A percentile compares a stretch with the other conserved stretches of the same genome.
Conservation (phyloP, 2,329 filamentous ascomycete species). For the Exophiala calicioides region DNA sequence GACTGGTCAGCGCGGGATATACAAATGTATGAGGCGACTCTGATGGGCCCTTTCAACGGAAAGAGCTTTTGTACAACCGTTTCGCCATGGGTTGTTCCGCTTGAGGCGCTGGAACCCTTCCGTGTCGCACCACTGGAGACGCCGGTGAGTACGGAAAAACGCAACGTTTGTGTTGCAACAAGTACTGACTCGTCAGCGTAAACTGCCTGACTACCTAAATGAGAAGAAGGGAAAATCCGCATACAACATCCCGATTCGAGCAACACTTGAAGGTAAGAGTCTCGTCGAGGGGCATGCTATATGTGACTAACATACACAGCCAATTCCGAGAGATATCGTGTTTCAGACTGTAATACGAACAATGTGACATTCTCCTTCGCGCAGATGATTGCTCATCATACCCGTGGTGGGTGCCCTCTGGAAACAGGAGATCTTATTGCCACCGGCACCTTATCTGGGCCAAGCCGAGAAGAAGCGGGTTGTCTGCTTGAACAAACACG, state of each 20-base stretch:
- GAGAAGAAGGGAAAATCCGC: slow-evolving; percentile 6
- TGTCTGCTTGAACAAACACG: slow-evolving; percentile 71
- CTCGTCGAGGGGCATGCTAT: neutral
- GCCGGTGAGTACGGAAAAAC: slow-evolving; percentile 57
- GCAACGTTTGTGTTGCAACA: slow-evolving; percentile 55
- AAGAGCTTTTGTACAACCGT: slow-evolving; percentile 63
- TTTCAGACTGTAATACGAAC: slow-evolving; percentile 61
- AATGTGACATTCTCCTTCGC: slow-evolving; percentile 76
- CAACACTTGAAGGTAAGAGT: slow-evolving; percentile 11
- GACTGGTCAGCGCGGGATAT: slow-evolving; percentile 59
- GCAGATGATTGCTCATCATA: slow-evolving; percentile 79
- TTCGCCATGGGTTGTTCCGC: slow-evolving; percentile 62
- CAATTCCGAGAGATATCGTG: slow-evolving; percentile 26
- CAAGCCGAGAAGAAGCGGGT: slow-evolving; percentile 57
- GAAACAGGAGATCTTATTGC: slow-evolving; percentile 72
- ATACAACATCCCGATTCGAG: slow-evolving; percentile 10
- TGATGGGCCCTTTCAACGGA: slow-evolving; percentile 61
- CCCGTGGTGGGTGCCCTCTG: slow-evolving; percentile 72
- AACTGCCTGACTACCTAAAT: slow-evolving; percentile 1
- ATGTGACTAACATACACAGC: slow-evolving; percentile 1
- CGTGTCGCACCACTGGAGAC: slow-evolving; percentile 2
- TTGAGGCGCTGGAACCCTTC: slow-evolving; percentile 63
- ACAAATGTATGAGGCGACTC: slow-evolving; percentile 31
- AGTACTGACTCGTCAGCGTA: slow-evolving; percentile 4
- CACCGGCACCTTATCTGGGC: slow-evolving; percentile 74